Conservation (phyloP, 306 rosid species). For the Ormosia semicastrata region DNA sequence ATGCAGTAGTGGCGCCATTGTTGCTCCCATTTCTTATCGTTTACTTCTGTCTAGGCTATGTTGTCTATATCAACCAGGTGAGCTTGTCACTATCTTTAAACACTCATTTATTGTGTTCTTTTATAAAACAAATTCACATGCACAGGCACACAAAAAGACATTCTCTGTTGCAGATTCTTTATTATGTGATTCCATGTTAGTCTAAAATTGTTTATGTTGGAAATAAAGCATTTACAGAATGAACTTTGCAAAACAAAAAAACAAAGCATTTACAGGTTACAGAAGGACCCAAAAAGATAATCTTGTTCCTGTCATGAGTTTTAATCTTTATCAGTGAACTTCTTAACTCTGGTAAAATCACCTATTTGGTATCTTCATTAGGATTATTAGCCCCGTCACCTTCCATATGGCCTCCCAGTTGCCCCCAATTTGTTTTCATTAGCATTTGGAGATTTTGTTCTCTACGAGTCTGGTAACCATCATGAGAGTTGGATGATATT, state of each 20-base stretch:
- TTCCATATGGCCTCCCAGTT: not conserved
- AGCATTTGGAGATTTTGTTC: not conserved
- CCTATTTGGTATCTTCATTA: not conserved
- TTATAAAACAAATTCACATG: not conserved
- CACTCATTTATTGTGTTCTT: not conserved
- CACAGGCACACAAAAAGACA: not conserved
- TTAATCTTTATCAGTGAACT: not conserved
- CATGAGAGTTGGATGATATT: not conserved
- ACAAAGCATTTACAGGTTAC: too few species aligned
- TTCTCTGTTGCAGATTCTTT: not conserved
- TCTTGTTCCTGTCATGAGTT: too few species aligned
- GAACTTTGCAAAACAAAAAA: too few species aligned
- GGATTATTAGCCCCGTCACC: not conserved
- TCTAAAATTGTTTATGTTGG: not conserved
- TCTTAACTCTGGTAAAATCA: not conserved
- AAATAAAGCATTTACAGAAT: not conserved
- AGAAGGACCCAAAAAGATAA: too few species aligned
- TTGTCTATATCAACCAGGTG: conserved; percentile 65
- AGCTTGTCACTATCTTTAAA: not conserved
- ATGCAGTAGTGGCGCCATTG: conserved; percentile 79
- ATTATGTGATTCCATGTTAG: not conserved
- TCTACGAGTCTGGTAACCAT: not conserved
- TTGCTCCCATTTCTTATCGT: conserved; percentile 83
- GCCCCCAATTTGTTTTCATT: too few species aligned
- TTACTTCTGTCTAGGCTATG: conserved; percentile 89